Evolutionary conservation across 2,329 filamentous ascomycete species (phyloP).

Genomic region (Spiromastix sp.): DNA sequence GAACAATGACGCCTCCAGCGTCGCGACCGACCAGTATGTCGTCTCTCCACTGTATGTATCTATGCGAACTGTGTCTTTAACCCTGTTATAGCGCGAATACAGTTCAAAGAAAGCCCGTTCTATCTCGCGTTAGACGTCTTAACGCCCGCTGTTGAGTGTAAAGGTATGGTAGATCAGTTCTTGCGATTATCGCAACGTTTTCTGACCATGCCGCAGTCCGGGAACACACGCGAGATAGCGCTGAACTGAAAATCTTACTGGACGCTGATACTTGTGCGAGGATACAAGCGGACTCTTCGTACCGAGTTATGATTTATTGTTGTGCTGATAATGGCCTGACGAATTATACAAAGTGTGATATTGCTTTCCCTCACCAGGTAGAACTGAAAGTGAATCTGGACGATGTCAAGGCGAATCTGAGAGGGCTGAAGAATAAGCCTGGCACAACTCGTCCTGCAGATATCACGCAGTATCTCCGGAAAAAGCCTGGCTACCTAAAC

Average conservation of each 20-base stretch:
- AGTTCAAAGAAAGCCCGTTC: constrained; percentile 74
- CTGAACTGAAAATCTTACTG: constrained; percentile 49
- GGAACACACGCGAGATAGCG: constrained; percentile 48
- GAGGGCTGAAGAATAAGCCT: constrained; percentile 90
- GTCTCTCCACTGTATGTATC: neutral
- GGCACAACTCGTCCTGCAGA: constrained; percentile 91
- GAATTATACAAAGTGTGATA: constrained; percentile 52
- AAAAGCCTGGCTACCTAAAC: constrained; percentile 60
- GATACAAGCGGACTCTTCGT: constrained; percentile 49
- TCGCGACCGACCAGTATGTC: constrained; percentile 20
- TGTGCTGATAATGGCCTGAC: constrained; percentile 51
- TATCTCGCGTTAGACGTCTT: constrained; percentile 61
- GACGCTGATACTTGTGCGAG: constrained; percentile 44
- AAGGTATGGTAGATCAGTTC: too few relatives aligned
- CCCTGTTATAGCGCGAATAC: constrained; percentile 33
- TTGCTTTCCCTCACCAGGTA: constrained; percentile 83
- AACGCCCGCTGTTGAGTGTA: constrained; percentile 56
- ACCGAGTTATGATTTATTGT: constrained; percentile 76
- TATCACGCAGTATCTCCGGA: constrained; percentile 67
- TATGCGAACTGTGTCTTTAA: neutral
- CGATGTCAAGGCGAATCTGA: constrained; percentile 84
- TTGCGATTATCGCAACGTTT: too few relatives aligned
- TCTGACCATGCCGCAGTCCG: constrained; percentile 38
- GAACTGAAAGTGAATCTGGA: constrained; percentile 84
- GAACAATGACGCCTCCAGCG: constrained; percentile 22